These are phyloP conservation scores for Actinidia chinensis DNA, from an alignment of 179 eudicot species.

Conservation along the genomic window DNA sequence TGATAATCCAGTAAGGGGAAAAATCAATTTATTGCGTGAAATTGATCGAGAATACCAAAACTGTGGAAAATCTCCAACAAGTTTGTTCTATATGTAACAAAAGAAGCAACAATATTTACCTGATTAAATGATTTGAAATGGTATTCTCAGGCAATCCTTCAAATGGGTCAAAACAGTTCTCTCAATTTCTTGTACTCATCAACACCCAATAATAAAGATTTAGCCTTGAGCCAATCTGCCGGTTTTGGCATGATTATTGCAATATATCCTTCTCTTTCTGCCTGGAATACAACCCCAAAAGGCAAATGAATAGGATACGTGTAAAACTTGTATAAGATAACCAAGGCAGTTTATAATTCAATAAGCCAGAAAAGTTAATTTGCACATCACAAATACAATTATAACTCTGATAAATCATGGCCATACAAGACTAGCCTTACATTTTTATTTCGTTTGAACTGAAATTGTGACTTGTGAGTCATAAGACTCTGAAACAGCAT, in stretches of 20 bases:
- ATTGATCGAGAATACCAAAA: background rate
- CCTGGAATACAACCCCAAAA: constrained; percentile 38
- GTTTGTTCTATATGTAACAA: too few relatives aligned
- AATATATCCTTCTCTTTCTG: constrained; percentile 88
- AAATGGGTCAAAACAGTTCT: constrained; percentile 21
- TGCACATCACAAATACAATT: too few relatives aligned
- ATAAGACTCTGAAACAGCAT: too few relatives aligned
- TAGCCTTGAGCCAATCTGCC: constrained; percentile 80
- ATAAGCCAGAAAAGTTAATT: too few relatives aligned
- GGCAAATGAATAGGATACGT: background rate
- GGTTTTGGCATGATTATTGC: constrained; percentile 92
- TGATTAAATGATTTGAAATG: background rate
- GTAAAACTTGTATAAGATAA: background rate
- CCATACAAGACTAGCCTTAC: too few relatives aligned
- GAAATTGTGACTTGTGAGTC: too few relatives aligned
- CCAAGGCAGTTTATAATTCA: too few relatives aligned
- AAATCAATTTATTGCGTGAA: background rate
- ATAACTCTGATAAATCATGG: too few relatives aligned
- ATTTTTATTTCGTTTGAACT: too few relatives aligned
- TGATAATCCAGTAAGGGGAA: background rate
- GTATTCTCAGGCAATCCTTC: background rate
- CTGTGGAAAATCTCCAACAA: background rate
- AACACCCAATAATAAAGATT: constrained; percentile 49
- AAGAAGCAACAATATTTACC: background rate
- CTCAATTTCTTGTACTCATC: constrained; percentile 69